phyloP scores from a whole-genome alignment of 306 rosid genomes.

The Herpetospermum pedunculosum region DNA sequence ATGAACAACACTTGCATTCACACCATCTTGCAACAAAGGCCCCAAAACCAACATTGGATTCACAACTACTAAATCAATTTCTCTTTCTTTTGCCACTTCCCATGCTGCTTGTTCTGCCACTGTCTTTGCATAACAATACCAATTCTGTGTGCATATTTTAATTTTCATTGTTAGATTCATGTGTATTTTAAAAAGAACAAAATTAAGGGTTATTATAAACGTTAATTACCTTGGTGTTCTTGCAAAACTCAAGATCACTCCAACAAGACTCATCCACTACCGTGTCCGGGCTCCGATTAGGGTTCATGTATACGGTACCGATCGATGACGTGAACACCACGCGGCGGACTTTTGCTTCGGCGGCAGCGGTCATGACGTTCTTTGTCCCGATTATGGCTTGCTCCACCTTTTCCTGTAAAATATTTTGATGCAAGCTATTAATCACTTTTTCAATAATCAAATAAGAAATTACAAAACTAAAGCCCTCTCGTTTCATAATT shows the following conservation, averaged over 20 bases:
- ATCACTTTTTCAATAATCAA: too few species aligned
- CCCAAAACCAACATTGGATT: slow-evolving; percentile 79
- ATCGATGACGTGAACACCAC: slow-evolving; percentile 93
- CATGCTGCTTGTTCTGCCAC: slow-evolving; percentile 81
- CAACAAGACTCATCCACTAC: slow-evolving; percentile 75
- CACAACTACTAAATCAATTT: slow-evolving; percentile 61
- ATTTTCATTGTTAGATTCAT: not conserved
- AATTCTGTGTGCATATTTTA: slow-evolving; percentile 36
- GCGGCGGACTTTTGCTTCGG: slow-evolving; percentile 58
- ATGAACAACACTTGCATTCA: slow-evolving; percentile 72
- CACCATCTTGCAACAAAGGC: slow-evolving; percentile 52
- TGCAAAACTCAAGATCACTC: slow-evolving; percentile 88
- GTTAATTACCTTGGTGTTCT: slow-evolving; percentile 58
- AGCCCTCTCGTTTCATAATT: too few species aligned
- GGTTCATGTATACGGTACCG: slow-evolving; percentile 81
- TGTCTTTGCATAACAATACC: slow-evolving; percentile 89
- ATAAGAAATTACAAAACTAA: too few species aligned
- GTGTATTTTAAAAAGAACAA: not conserved
- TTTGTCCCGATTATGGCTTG: slow-evolving; percentile 66
- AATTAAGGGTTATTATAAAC: not conserved
- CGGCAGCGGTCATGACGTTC: slow-evolving; percentile 57
- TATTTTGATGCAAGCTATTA: not conserved
- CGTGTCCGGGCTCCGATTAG: slow-evolving; percentile 40
- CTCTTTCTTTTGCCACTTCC: slow-evolving; percentile 49
- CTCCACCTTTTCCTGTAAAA: slow-evolving; percentile 50